These are phyloP conservation scores for Aureobasidium sp. DNA, from an alignment of 2,329 filamentous ascomycete genomes.

Conservation along the genomic window DNA sequence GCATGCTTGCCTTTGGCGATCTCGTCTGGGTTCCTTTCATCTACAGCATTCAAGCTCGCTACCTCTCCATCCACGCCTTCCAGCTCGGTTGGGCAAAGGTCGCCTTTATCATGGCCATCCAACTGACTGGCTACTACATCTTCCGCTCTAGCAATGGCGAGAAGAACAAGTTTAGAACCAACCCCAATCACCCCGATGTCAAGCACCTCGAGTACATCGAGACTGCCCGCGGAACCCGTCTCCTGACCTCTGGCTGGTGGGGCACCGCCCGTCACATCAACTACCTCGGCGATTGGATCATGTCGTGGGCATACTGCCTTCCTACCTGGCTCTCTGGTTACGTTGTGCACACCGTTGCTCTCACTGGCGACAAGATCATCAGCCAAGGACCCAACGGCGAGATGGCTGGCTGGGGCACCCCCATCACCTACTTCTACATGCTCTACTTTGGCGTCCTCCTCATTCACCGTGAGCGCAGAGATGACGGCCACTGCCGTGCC, in stretches of 20 bases:
- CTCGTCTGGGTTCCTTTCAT: constrained; percentile 88
- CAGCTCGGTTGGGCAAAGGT: constrained; percentile 64
- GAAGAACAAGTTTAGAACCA: constrained; percentile 88
- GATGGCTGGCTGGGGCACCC: constrained; percentile 72
- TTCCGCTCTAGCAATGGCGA: constrained; percentile 92
- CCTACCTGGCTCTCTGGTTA: constrained; percentile 83
- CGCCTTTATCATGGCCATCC: constrained; percentile 56
- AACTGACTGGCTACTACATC: constrained; percentile 71
- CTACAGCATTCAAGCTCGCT: constrained; percentile 77
- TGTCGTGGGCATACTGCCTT: constrained; percentile 83
- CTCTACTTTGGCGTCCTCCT: constrained; percentile 83
- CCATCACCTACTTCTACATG: constrained; percentile 91
- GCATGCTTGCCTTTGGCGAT: constrained; percentile 91
- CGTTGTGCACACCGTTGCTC: constrained; percentile 53
- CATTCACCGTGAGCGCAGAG: constrained; percentile 75
- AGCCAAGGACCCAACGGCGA: constrained; percentile 32
- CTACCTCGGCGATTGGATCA: constrained; percentile 91
- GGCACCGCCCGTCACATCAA: constrained; percentile 87
- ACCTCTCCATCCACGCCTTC: constrained; percentile 73
- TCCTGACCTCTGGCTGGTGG: constrained; percentile 89
- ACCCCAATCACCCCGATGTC: constrained; percentile 72
- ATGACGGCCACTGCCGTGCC: constrained; percentile 80
- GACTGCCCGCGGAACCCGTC: constrained; percentile 71
- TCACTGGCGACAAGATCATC: constrained; percentile 54
- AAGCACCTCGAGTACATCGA: constrained; percentile 75